phyloP scores from a whole-genome alignment of 331 rosid species.

The Malus hybrid region DNA sequence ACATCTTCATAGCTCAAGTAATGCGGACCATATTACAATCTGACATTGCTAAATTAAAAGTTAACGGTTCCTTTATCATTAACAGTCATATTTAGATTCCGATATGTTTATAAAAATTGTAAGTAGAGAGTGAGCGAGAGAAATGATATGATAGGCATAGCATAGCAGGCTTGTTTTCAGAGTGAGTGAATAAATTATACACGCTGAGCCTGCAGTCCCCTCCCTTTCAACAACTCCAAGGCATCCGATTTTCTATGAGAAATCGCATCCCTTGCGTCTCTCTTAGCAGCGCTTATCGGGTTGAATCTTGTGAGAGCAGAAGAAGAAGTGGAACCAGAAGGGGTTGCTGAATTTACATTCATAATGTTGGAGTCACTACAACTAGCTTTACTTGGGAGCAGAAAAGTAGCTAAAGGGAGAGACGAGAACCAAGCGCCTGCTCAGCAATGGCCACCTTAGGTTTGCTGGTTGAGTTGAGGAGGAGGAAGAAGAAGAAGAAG shows the following conservation, averaged over 20 bases:
- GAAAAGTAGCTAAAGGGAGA: conserved; percentile 34
- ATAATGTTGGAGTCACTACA: not conserved
- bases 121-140: not conserved
- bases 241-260: conserved; percentile 51
- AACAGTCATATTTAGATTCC: too few relatives aligned
- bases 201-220: conserved; percentile 46
- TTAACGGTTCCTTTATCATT: too few relatives aligned
- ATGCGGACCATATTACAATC: too few relatives aligned
- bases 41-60: too few relatives aligned
- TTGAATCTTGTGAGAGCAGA: conserved; percentile 31
- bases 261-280: conserved; percentile 41
- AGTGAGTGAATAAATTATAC: too few relatives aligned
- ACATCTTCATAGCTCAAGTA: too few relatives aligned
- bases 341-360: not conserved
- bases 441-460: conserved; percentile 13
- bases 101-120: too few relatives aligned
- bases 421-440: conserved; percentile 51
- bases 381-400: conserved; percentile 11
- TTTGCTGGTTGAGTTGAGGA: conserved; percentile 1
- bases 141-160: too few relatives aligned
- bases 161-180: too few relatives aligned
- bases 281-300: conserved; percentile 46
- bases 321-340: conserved; percentile 6
- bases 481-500: too few relatives aligned
- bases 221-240: conserved; percentile 59